Conservation (phyloP, 306 rosid species). For the Vicia faba region DNA sequence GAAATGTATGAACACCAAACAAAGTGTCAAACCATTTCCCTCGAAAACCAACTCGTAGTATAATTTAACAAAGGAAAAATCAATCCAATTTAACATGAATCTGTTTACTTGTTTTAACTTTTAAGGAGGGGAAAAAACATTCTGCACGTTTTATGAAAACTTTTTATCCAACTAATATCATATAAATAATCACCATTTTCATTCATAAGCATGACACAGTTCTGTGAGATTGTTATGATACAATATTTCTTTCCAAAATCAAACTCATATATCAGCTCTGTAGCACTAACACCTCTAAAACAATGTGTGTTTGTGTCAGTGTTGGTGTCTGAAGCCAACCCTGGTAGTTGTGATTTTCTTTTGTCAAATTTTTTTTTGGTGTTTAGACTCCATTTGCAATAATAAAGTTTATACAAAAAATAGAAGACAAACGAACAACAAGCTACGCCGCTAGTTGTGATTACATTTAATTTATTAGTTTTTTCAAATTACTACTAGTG, state of each 20-base stretch:
- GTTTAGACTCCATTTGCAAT: too few species aligned
- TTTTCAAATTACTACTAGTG: too few species aligned
- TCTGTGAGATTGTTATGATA: not conserved
- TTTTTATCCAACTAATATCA: too few species aligned
- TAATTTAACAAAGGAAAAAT: conserved; percentile 23
- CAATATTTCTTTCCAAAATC: conserved; percentile 19
- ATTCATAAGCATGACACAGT: conserved; percentile 8
- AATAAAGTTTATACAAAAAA: too few species aligned
- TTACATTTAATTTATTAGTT: too few species aligned
- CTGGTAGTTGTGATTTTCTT: too few species aligned
- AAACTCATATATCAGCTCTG: not conserved
- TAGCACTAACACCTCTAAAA: too few species aligned
- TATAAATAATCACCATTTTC: conserved; percentile 1
- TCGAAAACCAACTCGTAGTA: conserved; percentile 5
- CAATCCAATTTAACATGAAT: not conserved
- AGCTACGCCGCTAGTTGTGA: too few species aligned
- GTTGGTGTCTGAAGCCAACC: too few species aligned
- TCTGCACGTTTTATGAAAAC: not conserved
- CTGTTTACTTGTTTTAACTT: not conserved
- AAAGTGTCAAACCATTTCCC: not conserved
- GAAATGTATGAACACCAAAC: not conserved
- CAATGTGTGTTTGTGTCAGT: too few species aligned
- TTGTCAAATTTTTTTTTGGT: too few species aligned
- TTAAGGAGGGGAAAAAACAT: not conserved
- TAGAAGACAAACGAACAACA: too few species aligned